A percentile compares a stretch with the other conserved stretches of the same genome.
These are phyloP conservation scores for Euphorbia tirucalli DNA, from an alignment of 345 rosid species.

Conservation along the genomic window DNA sequence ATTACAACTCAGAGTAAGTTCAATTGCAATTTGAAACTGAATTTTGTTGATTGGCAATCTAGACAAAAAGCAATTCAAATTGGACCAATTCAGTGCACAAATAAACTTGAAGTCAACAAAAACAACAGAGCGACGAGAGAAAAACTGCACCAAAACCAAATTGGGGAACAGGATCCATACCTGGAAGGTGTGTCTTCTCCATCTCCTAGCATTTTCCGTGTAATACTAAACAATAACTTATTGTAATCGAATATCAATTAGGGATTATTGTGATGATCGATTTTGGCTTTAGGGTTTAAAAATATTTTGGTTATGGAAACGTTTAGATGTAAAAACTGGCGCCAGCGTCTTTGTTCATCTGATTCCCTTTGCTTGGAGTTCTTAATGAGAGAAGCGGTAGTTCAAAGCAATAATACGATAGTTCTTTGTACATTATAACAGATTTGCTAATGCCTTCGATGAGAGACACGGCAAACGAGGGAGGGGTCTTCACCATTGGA, in stretches of 20 bases:
- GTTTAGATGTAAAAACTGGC: not conserved
- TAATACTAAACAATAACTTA: not conserved
- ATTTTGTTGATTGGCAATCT: not conserved
- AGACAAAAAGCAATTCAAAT: not conserved
- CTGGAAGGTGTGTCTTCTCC: slow-evolving; percentile 32
- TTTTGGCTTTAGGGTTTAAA: not conserved
- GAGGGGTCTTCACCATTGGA: not conserved
- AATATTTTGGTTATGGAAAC: not conserved
- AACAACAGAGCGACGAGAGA: not conserved
- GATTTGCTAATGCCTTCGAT: not conserved
- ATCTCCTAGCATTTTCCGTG: slow-evolving; percentile 19
- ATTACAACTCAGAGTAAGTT: not conserved
- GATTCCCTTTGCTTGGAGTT: not conserved
- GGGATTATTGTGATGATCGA: not conserved
- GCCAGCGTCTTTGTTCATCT: not conserved
- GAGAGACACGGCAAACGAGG: not conserved
- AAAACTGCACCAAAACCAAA: not conserved
- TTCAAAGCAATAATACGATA: not conserved
- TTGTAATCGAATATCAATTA: not conserved
- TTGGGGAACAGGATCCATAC: slow-evolving; percentile 1
- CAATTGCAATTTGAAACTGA: not conserved
- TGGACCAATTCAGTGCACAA: not conserved
- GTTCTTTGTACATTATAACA: not conserved
- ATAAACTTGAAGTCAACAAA: not conserved
- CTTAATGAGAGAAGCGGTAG: not conserved